These are phyloP conservation scores for Heliamphora exappendiculata DNA, from an alignment of 148 eudicot genomes.

Conservation along the genomic window DNA sequence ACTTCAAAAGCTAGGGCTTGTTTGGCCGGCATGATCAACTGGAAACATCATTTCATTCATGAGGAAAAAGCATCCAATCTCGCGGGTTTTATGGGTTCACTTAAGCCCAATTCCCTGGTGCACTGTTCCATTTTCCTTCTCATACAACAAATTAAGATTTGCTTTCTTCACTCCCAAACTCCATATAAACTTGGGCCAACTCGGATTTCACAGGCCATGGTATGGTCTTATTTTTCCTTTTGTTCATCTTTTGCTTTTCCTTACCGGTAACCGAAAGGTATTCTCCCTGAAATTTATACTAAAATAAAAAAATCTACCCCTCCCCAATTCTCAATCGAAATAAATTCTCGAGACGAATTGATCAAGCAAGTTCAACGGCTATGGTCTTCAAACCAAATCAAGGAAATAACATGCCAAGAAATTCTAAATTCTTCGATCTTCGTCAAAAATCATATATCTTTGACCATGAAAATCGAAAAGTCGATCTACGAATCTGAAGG, in stretches of 20 bases:
- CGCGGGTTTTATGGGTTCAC: slow-evolving; percentile 56
- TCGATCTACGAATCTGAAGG: background rate
- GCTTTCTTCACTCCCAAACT: slow-evolving; percentile 21
- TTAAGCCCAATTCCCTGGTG: slow-evolving; percentile 14
- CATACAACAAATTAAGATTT: slow-evolving; percentile 15
- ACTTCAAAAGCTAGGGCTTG: no score
- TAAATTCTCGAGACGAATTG: background rate
- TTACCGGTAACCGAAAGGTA: no score
- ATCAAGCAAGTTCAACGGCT: background rate
- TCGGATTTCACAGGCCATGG: slow-evolving; percentile 57
- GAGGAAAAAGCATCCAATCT: no score
- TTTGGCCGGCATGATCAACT: no score
- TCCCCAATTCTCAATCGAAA: background rate
- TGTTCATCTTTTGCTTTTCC: background rate
- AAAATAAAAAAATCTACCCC: background rate
- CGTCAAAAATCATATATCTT: background rate
- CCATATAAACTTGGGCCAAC: slow-evolving; percentile 30
- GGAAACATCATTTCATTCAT: no score
- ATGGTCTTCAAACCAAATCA: background rate
- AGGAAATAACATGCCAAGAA: background rate
- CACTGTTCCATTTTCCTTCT: slow-evolving; percentile 35
- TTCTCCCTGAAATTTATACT: no score
- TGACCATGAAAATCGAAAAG: no score
- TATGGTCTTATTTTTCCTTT: no score
- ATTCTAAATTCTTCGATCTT: background rate